Evolutionary conservation across 768 basidiomycete genomes (phyloP).

Genomic region (Auriscalpium microsporum): DNA sequence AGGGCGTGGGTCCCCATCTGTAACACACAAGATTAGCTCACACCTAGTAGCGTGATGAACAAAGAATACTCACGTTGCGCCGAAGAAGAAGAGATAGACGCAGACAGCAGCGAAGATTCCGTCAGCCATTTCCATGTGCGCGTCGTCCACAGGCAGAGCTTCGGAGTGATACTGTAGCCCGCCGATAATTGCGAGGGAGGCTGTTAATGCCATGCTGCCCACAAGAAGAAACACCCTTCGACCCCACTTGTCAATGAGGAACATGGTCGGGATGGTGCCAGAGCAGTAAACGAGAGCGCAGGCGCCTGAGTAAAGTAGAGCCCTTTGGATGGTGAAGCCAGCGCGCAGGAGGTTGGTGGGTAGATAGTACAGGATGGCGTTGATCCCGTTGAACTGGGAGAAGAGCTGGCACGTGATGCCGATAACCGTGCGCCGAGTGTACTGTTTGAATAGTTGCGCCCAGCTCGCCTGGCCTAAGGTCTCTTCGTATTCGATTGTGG

Average conservation of each 20-base stretch:
- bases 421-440: conserved; percentile 40
- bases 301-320: conserved; percentile 38
- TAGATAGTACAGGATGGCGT: conserved; percentile 50
- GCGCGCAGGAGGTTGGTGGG: conserved; percentile 44
- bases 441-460: conserved; percentile 41
- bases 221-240: conserved; percentile 41
- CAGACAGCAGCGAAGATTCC: conserved; percentile 37
- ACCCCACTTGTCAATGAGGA: conserved; percentile 45
- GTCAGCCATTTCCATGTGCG: conserved; percentile 25
- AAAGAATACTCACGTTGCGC: conserved; percentile 30
- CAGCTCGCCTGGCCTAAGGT: conserved; percentile 34
- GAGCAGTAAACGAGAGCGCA: conserved; percentile 41
- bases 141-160: conserved; percentile 27
- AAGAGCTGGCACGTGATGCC: conserved; percentile 46
- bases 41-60: conserved; percentile 4
- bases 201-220: conserved; percentile 36
- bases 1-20: conserved; percentile 27
- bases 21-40: conserved; percentile 1
- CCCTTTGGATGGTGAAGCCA: conserved; percentile 35
- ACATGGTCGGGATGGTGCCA: conserved; percentile 45
- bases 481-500: conserved; percentile 31
- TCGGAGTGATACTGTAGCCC: conserved; percentile 40
- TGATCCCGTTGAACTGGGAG: conserved; percentile 49
- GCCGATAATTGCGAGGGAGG: conserved; percentile 41
- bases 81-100: conserved; percentile 53